These are phyloP conservation scores for Exophiala sp. DNA, from an alignment of 2,329 filamentous ascomycete species.

Conservation along the genomic window DNA sequence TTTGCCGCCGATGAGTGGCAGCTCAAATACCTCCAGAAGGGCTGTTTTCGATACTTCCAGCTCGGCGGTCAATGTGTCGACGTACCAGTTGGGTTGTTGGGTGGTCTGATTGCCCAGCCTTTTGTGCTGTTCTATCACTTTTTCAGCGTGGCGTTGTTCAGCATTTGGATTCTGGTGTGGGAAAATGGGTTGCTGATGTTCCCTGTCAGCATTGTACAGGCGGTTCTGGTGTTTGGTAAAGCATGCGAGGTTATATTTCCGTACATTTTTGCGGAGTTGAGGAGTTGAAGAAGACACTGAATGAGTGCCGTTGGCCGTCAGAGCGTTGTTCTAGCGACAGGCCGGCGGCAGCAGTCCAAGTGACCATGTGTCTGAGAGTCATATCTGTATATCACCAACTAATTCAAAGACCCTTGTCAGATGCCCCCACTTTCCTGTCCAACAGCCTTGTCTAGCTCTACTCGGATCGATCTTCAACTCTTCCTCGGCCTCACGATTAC, in stretches of 20 bases:
- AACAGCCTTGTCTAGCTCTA: no score
- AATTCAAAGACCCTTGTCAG: not conserved
- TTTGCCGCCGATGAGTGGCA: conserved; percentile 76
- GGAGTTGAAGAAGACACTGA: conserved; percentile 30
- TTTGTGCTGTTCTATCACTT: conserved; percentile 84
- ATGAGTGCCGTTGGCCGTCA: not conserved
- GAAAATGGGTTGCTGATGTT: conserved; percentile 53
- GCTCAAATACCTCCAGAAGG: conserved; percentile 75
- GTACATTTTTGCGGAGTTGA: conserved; percentile 69
- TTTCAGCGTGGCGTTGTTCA: conserved; percentile 85
- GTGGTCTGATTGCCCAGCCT: conserved; percentile 74
- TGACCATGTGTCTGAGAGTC: not conserved
- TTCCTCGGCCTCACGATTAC: no score
- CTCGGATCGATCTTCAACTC: no score
- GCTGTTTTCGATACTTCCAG: conserved; percentile 92
- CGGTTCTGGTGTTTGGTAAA: conserved; percentile 70
- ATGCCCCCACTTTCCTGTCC: not conserved
- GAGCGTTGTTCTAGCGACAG: not conserved
- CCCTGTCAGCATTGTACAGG: conserved; percentile 63
- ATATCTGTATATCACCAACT: not conserved
- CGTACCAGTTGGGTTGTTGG: conserved; percentile 77
- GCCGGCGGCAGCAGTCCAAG: not conserved
- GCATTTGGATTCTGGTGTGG: conserved; percentile 68
- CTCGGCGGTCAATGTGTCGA: conserved; percentile 67
- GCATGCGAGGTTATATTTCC: conserved; percentile 80